Conservation (phyloP, 148 eudicot genomes). For the Vaccinium darrowii region DNA sequence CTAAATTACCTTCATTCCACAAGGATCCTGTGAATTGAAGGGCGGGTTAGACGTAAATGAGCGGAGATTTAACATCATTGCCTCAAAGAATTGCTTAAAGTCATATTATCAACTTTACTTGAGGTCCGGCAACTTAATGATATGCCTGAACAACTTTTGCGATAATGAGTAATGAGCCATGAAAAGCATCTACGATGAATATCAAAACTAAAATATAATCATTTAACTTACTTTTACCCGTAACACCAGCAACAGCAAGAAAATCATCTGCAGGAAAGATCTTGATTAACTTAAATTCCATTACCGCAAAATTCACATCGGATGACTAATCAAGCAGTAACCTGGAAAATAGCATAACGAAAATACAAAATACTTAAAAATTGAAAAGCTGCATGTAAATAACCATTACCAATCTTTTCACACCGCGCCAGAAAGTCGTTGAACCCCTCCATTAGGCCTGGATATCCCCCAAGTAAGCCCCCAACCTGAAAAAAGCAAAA, state of each 20-base stretch:
- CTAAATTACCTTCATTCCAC: slow-evolving; percentile 30
- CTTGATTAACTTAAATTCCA: slow-evolving; percentile 7
- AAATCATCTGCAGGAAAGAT: slow-evolving; percentile 34
- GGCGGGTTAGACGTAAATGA: neutral
- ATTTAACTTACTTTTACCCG: slow-evolving; percentile 33
- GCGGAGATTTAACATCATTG: neutral
- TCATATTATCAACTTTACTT: neutral
- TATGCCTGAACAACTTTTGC: slow-evolving; percentile 3
- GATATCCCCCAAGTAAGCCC: slow-evolving; percentile 38
- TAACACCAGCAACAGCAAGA: slow-evolving; percentile 31
- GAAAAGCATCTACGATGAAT: neutral
- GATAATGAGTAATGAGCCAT: neutral
- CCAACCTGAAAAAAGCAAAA: slow-evolving; percentile 37
- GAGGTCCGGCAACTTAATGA: neutral
- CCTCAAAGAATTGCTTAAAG: neutral
- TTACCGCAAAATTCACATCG: slow-evolving; percentile 6
- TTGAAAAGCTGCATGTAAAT: neutral
- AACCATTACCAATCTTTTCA: slow-evolving; percentile 47
- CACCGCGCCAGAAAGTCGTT: slow-evolving; percentile 39
- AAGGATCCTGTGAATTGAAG: slow-evolving; percentile 29
- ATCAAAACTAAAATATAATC: neutral
- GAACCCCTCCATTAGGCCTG: slow-evolving; percentile 51
- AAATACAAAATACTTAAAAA: neutral
- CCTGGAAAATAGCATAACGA: neutral
- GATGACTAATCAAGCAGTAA: neutral